These are phyloP conservation scores for Bodo saltans DNA, from an alignment of 78 protist genomes.

Conservation along the genomic window DNA sequence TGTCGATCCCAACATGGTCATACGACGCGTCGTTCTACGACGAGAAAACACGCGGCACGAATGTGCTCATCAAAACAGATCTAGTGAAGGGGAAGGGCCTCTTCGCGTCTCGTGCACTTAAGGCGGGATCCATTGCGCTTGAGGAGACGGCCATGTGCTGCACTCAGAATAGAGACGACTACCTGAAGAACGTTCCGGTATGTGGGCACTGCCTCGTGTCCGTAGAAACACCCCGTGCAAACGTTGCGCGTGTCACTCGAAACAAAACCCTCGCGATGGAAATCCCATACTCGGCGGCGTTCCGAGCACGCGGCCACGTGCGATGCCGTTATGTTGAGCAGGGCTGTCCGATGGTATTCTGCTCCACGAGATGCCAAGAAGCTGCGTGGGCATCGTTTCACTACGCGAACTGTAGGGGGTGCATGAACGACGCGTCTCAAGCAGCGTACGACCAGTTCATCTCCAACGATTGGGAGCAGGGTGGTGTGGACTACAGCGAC, in stretches of 20 bases:
- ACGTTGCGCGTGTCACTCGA: not conserved
- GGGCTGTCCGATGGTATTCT: not conserved
- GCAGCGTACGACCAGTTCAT: not conserved
- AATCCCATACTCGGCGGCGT: not conserved
- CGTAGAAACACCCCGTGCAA: not conserved
- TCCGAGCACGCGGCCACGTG: not conserved
- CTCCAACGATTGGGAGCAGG: not conserved
- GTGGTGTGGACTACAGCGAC: not conserved
- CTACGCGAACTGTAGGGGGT: not conserved
- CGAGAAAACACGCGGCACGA: slow-evolving; percentile 52
- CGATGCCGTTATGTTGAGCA: not conserved
- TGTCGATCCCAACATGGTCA: slow-evolving; percentile 32
- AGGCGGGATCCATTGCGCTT: not conserved
- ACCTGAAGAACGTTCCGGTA: not conserved
- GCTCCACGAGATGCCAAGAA: not conserved
- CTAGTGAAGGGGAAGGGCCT: not conserved
- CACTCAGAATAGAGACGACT: not conserved
- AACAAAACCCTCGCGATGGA: not conserved
- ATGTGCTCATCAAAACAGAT: not conserved
- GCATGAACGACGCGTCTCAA: not conserved
- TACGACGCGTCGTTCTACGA: slow-evolving; percentile 11
- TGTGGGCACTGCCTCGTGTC: not conserved
- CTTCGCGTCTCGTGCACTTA: not conserved
- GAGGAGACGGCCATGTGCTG: not conserved
- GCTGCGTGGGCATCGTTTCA: not conserved